Evolutionary conservation across 2,329 filamentous ascomycete species (phyloP), one percentile per base, ranked within the genome.

Genomic region (Dactylellina sp.): DNA sequence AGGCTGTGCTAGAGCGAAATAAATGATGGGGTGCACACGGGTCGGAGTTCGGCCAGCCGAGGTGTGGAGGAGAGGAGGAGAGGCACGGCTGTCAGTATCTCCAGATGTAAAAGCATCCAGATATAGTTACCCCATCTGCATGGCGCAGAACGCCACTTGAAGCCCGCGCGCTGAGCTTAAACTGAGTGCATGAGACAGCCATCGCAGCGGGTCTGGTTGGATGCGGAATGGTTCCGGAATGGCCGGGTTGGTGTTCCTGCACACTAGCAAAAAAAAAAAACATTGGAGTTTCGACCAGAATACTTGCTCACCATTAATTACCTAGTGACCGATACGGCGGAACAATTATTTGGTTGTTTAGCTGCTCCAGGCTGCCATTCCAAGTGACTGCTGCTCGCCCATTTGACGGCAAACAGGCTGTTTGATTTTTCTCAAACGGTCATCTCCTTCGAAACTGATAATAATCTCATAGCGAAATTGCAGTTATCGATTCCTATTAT

Each of bases 211-310:
- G 37, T 47, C 44, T 59, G 28, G 28, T 32, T 62, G 55, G 32
- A 62, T 47, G 25, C 42, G 70, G 70, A 66, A 57, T 60, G 47
- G 68, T 60, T 42, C 70, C 70, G 70, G 70, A 65, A 61, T 12
- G 61, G 55, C 70, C 70, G 70, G 70, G 47, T 62, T 66, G 61
- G n/a, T 40, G 59, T 61, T 74, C 70, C 70, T 74, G 56, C 64
- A 56, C 44, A 61, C 61, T 47, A 37, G 53, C 56, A 44, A 28
- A 53, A 46, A 42, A 50, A 32, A 24, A 20, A 24, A 20, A 44
- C 50, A 24, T 44, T 35, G 28, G n/a, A n/a, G n/a, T n/a, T n/a
- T n/a, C n/a, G n/a, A n/a, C n/a, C n/a, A n/a, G n/a, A n/a, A n/a
- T n/a, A n/a, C n/a, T n/a, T n/a, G n/a, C n/a, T n/a, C n/a, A n/a